Percentiles rank a stretch among this genome's conserved stretches.
Evolutionary conservation across 306 rosid genomes (phyloP).

Genomic region (Abrus pulchellus): DNA sequence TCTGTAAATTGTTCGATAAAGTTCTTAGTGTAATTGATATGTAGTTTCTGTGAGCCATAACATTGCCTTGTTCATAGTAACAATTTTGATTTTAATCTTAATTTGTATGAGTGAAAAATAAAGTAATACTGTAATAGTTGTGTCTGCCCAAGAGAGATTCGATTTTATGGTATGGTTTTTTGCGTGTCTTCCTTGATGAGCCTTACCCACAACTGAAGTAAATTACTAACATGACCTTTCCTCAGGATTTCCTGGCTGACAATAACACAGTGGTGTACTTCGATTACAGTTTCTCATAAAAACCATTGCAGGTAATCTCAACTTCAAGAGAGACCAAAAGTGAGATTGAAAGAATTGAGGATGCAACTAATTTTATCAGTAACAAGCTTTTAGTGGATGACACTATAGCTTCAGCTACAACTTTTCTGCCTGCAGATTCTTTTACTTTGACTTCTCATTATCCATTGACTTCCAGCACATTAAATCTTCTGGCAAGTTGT

Average conservation of each 20-base stretch:
- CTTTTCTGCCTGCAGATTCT: constrained; percentile 58
- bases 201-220: constrained; percentile 2
- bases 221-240: constrained; percentile 29
- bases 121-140: too few relatives aligned
- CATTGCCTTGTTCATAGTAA: neutral
- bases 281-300: constrained; percentile 44
- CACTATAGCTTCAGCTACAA: constrained; percentile 55
- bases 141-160: neutral
- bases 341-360: constrained; percentile 66
- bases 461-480: constrained; percentile 55
- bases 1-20: neutral
- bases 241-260: constrained; percentile 27
- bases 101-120: neutral
- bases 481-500: constrained; percentile 50
- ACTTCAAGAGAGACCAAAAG: constrained; percentile 58
- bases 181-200: constrained; percentile 26
- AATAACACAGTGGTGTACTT: constrained; percentile 30
- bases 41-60: neutral
- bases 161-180: constrained; percentile 21
- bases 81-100: neutral
- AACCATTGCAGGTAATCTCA: constrained; percentile 38
- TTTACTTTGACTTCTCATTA: constrained; percentile 56
- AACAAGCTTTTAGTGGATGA: constrained; percentile 65
- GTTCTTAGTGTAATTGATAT: neutral
- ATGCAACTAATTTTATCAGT: constrained; percentile 73